Evolutionary conservation across 2,329 filamentous ascomycete genomes (phyloP).

Genomic region (Eutypa lata): DNA sequence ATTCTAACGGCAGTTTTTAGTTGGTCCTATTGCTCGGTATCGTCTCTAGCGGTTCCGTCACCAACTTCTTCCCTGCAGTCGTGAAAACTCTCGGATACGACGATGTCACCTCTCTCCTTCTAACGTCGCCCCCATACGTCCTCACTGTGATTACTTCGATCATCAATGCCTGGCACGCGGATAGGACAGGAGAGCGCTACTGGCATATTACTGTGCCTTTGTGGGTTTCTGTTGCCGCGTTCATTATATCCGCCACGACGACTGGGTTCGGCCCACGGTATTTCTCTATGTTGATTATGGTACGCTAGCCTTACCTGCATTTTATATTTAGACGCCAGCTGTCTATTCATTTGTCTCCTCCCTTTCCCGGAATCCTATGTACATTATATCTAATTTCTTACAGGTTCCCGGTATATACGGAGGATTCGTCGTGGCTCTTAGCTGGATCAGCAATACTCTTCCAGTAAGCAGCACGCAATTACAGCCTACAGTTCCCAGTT

Average conservation of each 20-base stretch:
- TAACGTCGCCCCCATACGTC: conserved; percentile 46
- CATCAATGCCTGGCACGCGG: conserved; percentile 67
- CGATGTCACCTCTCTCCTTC: conserved; percentile 56
- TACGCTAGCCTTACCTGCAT: conserved; percentile 24
- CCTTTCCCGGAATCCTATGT: not conserved
- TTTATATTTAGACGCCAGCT: not conserved
- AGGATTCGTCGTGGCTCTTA: conserved; percentile 64
- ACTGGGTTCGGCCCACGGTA: conserved; percentile 61
- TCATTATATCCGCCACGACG: conserved; percentile 66
- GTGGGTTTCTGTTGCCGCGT: conserved; percentile 58
- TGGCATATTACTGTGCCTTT: conserved; percentile 64
- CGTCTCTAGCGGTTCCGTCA: conserved; percentile 55
- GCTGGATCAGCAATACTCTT: conserved; percentile 75
- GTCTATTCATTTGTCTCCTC: not conserved
- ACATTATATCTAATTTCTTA: conserved; percentile 2
- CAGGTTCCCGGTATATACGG: conserved; percentile 58
- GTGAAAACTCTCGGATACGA: conserved; percentile 65
- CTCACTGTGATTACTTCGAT: conserved; percentile 60
- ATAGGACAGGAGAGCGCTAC: conserved; percentile 68
- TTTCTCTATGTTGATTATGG: conserved; percentile 70
- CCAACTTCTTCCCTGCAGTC: conserved; percentile 70
- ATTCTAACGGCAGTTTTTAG: conserved; percentile 24
- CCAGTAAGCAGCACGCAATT: conserved; percentile 34
- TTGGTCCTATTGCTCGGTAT: conserved; percentile 57
- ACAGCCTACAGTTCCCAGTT: too few relatives aligned